Base-by-base conservation (phyloP, 208 protist species). In the Vickermania spadyakhi region DNA sequence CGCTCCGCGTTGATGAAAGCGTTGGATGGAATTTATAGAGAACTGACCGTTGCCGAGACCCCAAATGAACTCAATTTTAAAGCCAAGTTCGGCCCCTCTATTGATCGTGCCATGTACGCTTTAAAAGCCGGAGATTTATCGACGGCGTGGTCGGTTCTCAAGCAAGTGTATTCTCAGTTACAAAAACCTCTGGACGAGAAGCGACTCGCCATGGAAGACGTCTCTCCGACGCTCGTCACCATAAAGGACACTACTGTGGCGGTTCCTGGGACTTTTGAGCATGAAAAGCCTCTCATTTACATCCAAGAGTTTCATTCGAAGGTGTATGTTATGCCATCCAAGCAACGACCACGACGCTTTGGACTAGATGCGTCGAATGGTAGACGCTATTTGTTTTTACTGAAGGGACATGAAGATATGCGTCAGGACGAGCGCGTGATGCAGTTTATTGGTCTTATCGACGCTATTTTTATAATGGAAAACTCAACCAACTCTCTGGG, bases 351-450 rank as follows among this genome's bases (percentile, higher is more conserved):
- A n/a, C 75, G 98, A 31, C 96, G 98, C 70, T 77, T 99, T 28
- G 96, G 89, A 26, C 85, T 99, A 2, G 80, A 95, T 66, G 97
- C 97, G 21, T 94, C 75, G 3, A 93, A 99, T 80, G 98, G 97
- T 3, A 50, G 79, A 1, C 84, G 82, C 45, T 99, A 99, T 75
- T 75, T 84, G 52, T 99, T 99, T 76, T 72, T 99, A 14, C 83
- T 99, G 18, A 99, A 99, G 72, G 99, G 97, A 26, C 95, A 98
- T 72, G 98, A 99, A 79, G 96, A 98, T 67, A 82, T 98, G 70
- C 77, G 98, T 7, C 97, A 99, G 89, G 99, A 99, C 77, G 99
- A 99, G 84, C 89, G 98, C 30, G 98, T 99, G 14, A 99, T 99
- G 98, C 98, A 99, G 84, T 96, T 99, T 60, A 99, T 99, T 73